Evolutionary conservation across 139 green algal species (phyloP), one percentile per base, ranked within the genome.

Genomic region (Astrephomene gubernaculifera): DNA sequence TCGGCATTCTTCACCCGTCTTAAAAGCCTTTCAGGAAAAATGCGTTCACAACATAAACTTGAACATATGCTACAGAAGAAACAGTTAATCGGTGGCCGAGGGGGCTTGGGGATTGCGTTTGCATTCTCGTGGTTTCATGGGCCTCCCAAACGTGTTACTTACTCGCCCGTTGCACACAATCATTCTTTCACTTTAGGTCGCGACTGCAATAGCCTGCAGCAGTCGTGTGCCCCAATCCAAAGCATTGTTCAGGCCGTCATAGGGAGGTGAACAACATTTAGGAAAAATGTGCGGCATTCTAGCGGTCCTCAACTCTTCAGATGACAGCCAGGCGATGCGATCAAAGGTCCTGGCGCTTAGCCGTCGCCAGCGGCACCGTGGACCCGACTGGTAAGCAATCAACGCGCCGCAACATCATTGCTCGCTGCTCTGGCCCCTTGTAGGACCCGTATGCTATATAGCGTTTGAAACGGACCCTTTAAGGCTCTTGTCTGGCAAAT

Each of bases 211-310:
- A 12, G 17, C 17, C 49, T 25, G 49, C 49, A 57, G 17, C 49
- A 57, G 12, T 17, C 49, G 49, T 57, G 49, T 57, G 12, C n/a
- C n/a, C 14, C 49, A 57, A 57, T 57, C 17, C 49, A n/a, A n/a
- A n/a, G n/a, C n/a, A n/a, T n/a, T n/a, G n/a, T n/a, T n/a, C n/a
- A n/a, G n/a, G n/a, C n/a, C n/a, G n/a, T n/a, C n/a, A n/a, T n/a
- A n/a, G n/a, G n/a, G n/a, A n/a, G n/a, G n/a, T n/a, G 17, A 17
- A 17, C 49, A 57, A 52, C 65, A 21, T 76, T 79, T 38, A 36
- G 52, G 61, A 33, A 83, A 29, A 27, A 96, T 96, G 93, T 96
- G 93, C 65, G 93, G 93, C n/a, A 96, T 96, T 53, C 87, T 96
- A 54, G 91, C 91, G 4, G 83, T 93, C n/a, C 75, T 95, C 29